A percentile compares a stretch with the other conserved stretches of the same genome.
Evolutionary conservation across 495 filamentous ascomycete genomes (phyloP).

Genomic region (Aspergillus nanangensis): DNA sequence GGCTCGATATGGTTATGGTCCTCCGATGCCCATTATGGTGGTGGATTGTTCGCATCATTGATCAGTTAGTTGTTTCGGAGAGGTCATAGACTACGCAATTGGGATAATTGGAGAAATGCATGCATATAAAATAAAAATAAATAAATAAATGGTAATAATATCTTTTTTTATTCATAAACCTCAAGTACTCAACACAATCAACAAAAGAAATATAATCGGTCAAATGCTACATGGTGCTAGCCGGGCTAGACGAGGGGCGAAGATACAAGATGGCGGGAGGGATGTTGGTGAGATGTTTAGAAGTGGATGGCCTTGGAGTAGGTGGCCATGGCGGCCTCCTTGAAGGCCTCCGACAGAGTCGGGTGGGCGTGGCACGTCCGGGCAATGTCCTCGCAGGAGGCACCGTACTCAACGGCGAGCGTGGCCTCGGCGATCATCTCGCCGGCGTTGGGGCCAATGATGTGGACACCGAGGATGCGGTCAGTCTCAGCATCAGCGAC

Average conservation of each 20-base stretch:
- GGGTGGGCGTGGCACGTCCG: constrained; percentile 97
- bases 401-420: constrained; percentile 93
- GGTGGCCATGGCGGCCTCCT: constrained; percentile 98
- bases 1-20: constrained; percentile 8
- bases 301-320: constrained; percentile 96
- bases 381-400: constrained; percentile 89
- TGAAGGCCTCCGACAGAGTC: constrained; percentile 94
- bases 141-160: constrained; percentile 6
- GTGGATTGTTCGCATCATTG: background rate
- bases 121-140: background rate
- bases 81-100: background rate
- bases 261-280: constrained; percentile 28
- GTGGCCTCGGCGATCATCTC: constrained; percentile 99
- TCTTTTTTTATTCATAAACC: constrained; percentile 24
- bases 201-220: constrained; percentile 36
- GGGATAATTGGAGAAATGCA: background rate
- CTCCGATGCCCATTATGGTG: constrained; percentile 11
- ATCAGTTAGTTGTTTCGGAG: background rate
- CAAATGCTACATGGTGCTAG: constrained; percentile 47
- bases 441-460: constrained; percentile 90
- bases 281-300: constrained; percentile 46
- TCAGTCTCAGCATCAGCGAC: constrained; percentile 95
- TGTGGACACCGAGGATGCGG: constrained; percentile 90
- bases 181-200: constrained; percentile 11
- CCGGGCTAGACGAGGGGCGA: constrained; percentile 36